Conservation (phyloP, 1,284 basidiomycete species). For the Ganoderma sinense region DNA sequence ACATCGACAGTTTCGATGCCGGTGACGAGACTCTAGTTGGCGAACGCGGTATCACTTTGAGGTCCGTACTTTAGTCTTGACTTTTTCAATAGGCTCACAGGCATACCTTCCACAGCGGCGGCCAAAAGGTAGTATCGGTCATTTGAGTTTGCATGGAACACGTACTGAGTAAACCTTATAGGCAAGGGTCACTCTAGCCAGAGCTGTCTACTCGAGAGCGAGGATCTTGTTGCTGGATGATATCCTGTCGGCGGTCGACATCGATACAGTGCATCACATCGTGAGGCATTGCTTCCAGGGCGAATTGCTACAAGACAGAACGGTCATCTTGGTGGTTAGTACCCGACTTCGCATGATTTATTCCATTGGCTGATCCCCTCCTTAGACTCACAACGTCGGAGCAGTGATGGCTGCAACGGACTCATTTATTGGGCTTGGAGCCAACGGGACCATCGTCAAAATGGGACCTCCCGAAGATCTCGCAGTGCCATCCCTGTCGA, state of each 20-base stretch:
- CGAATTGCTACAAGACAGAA: conserved; percentile 70
- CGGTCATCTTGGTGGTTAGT: conserved; percentile 73
- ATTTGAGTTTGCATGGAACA: not conserved
- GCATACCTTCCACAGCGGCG: conserved; percentile 49
- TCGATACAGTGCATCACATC: conserved; percentile 77
- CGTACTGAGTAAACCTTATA: conserved; percentile 6
- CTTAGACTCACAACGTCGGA: conserved; percentile 46
- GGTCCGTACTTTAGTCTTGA: conserved; percentile 53
- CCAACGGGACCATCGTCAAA: conserved; percentile 53
- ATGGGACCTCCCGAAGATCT: conserved; percentile 51
- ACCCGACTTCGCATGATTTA: not conserved
- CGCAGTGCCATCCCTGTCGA: not conserved
- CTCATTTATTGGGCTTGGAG: conserved; percentile 62
- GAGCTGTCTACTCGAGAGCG: conserved; percentile 72
- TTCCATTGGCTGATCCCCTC: not conserved
- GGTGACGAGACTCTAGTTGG: conserved; percentile 14
- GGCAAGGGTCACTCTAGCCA: conserved; percentile 77
- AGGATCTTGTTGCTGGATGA: conserved; percentile 72
- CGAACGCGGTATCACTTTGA: conserved; percentile 55
- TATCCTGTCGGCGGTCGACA: conserved; percentile 54
- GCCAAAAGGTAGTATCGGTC: conserved; percentile 64
- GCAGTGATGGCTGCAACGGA: conserved; percentile 66
- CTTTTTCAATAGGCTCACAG: conserved; percentile 46
- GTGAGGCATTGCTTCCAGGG: conserved; percentile 78
- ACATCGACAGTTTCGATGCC: conserved; percentile 29